These are phyloP conservation scores for Azolla pinnata DNA, from an alignment of 75 land plant genomes.

Conservation along the genomic window DNA sequence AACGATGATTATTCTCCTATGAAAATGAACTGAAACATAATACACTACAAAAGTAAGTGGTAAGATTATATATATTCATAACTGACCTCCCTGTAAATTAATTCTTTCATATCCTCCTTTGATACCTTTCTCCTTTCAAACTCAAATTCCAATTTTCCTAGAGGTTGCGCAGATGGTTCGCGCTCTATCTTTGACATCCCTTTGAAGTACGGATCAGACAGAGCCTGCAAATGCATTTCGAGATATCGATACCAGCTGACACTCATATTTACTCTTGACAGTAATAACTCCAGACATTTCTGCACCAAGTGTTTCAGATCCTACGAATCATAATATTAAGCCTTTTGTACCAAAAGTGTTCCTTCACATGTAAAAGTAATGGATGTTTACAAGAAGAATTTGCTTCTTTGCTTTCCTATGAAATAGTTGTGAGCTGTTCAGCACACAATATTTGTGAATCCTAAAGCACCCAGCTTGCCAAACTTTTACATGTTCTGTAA, in stretches of 20 bases:
- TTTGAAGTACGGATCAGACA: constrained; percentile 92
- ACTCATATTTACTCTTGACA: background rate
- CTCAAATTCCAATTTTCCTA: constrained; percentile 94
- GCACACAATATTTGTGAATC: no score
- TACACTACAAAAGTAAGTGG: background rate
- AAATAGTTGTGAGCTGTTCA: no score
- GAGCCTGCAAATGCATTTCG: constrained; percentile 43
- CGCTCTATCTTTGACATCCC: constrained; percentile 77
- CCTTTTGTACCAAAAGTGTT: no score
- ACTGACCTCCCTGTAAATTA: constrained; percentile 71
- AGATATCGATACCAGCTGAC: background rate
- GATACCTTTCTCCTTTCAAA: constrained; percentile 87
- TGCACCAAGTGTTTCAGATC: no score
- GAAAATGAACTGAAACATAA: no score
- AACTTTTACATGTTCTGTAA: no score
- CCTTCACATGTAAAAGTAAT: no score
- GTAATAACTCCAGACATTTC: background rate
- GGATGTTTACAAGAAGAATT: no score
- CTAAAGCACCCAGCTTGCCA: no score
- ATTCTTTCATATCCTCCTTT: constrained; percentile 87
- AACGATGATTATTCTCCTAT: background rate
- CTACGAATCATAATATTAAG: no score
- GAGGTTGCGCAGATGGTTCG: constrained; percentile 87
- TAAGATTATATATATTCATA: background rate
- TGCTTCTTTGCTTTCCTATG: no score